These are phyloP conservation scores for Syncephalis fuscata DNA, from an alignment of 371 early-diverging fungal species.

Conservation along the genomic window DNA sequence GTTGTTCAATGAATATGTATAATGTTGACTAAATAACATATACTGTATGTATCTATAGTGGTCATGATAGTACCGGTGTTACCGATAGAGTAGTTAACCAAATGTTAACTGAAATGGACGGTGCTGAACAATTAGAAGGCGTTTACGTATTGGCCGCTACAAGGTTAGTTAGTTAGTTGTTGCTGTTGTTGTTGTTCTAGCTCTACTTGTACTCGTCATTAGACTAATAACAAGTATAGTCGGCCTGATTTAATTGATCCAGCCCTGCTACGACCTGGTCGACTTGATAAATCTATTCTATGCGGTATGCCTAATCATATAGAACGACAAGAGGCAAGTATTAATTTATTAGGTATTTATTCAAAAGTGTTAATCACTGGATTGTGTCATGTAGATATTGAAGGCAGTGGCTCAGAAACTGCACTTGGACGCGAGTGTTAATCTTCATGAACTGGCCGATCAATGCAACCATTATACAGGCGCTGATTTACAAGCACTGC, in stretches of 20 bases:
- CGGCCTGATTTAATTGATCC: constrained; percentile 98
- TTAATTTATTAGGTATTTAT: neutral
- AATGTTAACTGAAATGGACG: constrained; percentile 92
- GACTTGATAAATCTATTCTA: constrained; percentile 88
- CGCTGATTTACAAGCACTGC: constrained; percentile 85
- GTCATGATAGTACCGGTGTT: constrained; percentile 83
- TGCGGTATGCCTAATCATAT: constrained; percentile 64
- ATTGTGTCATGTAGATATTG: constrained; percentile 27
- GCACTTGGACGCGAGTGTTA: constrained; percentile 32
- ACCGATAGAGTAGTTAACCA: constrained; percentile 94
- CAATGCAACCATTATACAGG: constrained; percentile 67
- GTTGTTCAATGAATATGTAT: neutral
- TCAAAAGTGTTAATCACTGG: neutral
- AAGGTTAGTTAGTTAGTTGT: constrained; percentile 32
- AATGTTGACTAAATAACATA: neutral
- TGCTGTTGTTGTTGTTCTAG: too few species aligned
- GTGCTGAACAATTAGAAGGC: constrained; percentile 80
- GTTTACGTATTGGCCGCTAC: constrained; percentile 92
- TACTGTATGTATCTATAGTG: constrained; percentile 21
- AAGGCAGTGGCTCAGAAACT: constrained; percentile 43
- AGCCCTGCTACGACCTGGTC: constrained; percentile 94
- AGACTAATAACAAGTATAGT: too few species aligned
- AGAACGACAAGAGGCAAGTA: constrained; percentile 47
- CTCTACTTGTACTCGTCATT: constrained; percentile 5
- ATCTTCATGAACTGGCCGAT: constrained; percentile 37